Percentiles rank a stretch among this genome's conserved stretches.
Evolutionary conservation across 2,329 filamentous ascomycete genomes (phyloP).

Genomic region (Xylariaceae sp.): DNA sequence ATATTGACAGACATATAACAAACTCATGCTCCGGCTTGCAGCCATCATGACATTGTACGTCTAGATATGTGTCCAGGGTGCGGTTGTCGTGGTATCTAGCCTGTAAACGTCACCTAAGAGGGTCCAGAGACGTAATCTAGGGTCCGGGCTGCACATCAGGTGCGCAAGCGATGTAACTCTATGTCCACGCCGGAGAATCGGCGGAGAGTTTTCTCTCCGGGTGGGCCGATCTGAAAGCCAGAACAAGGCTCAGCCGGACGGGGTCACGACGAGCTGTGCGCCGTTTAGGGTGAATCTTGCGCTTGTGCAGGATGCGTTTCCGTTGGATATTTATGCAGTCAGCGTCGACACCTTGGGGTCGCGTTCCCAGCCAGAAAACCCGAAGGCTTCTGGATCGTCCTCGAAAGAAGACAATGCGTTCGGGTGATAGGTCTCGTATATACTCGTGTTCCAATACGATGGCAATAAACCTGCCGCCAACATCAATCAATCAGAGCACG

Average conservation of each 20-base stretch:
- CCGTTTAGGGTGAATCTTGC: constrained; percentile 17
- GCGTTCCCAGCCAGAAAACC: too few relatives aligned
- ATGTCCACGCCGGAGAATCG: constrained; percentile 12
- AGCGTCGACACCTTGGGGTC: constrained; percentile 9
- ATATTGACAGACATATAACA: too few relatives aligned
- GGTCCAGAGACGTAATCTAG: too few relatives aligned
- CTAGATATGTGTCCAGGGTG: too few relatives aligned
- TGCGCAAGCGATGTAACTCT: constrained; percentile 20
- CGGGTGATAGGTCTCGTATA: too few relatives aligned
- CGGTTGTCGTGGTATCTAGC: too few relatives aligned
- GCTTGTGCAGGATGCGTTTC: constrained; percentile 12
- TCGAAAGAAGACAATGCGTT: background rate
- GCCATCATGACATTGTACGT: too few relatives aligned
- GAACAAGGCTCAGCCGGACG: constrained; percentile 4
- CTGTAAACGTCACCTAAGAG: too few relatives aligned
- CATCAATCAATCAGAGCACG: too few relatives aligned
- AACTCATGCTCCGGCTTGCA: too few relatives aligned
- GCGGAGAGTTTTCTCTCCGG: background rate
- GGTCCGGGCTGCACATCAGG: background rate
- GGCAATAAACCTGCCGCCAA: too few relatives aligned
- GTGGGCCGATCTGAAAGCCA: constrained; percentile 3
- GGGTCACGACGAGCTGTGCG: constrained; percentile 6
- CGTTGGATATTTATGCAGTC: constrained; percentile 13
- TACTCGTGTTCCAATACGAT: too few relatives aligned
- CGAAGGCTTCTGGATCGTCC: background rate